Conservation (phyloP, 768 basidiomycete species). For the Hirschioporus abietinus region DNA sequence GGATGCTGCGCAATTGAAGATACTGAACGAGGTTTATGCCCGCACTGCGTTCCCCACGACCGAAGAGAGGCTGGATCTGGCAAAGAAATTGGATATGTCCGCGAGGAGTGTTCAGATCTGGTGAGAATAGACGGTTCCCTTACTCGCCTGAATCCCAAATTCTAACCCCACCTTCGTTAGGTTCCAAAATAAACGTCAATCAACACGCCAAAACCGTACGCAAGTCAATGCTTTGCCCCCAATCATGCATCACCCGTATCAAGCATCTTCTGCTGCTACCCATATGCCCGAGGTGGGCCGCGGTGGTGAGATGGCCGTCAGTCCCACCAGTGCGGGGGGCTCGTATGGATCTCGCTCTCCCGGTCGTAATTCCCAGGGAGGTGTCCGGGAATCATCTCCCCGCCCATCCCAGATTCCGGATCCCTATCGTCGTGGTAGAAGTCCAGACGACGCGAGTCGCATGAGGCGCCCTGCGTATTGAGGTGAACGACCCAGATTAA, state of each 20-base stretch:
- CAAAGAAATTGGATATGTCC: conserved; percentile 76
- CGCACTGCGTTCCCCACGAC: conserved; percentile 86
- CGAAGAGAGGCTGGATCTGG: conserved; percentile 74
- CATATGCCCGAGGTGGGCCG: conserved; percentile 12
- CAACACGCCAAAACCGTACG: conserved; percentile 72
- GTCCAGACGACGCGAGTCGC: background rate
- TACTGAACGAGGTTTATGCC: conserved; percentile 73
- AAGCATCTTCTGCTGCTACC: conserved; percentile 10
- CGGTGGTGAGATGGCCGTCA: conserved; percentile 2
- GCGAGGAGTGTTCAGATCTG: conserved; percentile 85
- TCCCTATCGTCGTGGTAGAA: conserved; percentile 2
- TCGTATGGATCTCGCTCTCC: conserved; percentile 2
- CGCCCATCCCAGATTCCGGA: background rate
- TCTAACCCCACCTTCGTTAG: conserved; percentile 34
- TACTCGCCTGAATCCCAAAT: background rate
- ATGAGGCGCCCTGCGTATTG: background rate
- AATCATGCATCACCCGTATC: conserved; percentile 12
- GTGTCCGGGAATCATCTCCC: conserved; percentile 1
- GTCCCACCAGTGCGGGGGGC: background rate
- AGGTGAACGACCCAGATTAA: background rate
- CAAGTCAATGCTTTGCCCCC: conserved; percentile 40
- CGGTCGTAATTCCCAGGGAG: conserved; percentile 1
- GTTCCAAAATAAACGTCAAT: conserved; percentile 87
- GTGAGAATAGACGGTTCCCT: conserved; percentile 34
- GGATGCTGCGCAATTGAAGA: conserved; percentile 72